Evolutionary conservation across 192 early-diverging fungal species (phyloP).

Genomic region (Dispira parvispora): DNA sequence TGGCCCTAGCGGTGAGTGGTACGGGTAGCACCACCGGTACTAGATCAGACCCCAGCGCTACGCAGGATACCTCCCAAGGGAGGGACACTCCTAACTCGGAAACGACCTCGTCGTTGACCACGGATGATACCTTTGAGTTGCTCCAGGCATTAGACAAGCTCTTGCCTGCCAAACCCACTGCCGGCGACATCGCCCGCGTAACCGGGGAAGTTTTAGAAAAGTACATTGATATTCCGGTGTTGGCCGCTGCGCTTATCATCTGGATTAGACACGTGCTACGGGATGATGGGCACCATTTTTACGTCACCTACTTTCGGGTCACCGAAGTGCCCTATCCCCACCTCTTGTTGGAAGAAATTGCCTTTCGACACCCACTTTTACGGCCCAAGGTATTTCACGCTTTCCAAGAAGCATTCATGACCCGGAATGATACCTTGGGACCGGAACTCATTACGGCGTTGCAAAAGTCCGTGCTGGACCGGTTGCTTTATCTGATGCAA

Average conservation of each 20-base stretch:
- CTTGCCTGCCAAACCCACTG: too few species aligned
- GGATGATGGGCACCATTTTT: conserved; percentile 37
- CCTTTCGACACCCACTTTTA: conserved; percentile 48
- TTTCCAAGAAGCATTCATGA: conserved; percentile 37
- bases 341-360: conserved; percentile 60
- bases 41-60: background rate
- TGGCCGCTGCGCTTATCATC: conserved; percentile 32
- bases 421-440: conserved; percentile 31
- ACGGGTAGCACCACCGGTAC: background rate
- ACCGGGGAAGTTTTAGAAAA: too few species aligned
- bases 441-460: conserved; percentile 44
- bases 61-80: too few species aligned
- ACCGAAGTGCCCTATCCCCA: conserved; percentile 39
- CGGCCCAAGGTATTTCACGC: conserved; percentile 43
- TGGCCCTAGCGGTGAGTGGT: conserved; percentile 15
- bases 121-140: too few species aligned
- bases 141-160: too few species aligned
- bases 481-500: conserved; percentile 46
- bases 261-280: conserved; percentile 47
- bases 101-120: too few species aligned
- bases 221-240: background rate
- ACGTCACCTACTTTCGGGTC: conserved; percentile 49
- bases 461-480: conserved; percentile 47
- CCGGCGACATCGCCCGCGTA: too few species aligned
- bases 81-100: too few species aligned